A percentile compares a stretch with the other conserved stretches of the same genome.
Evolutionary conservation across 768 basidiomycete genomes (phyloP).

Genomic region (Mycena olivaceomarginata): DNA sequence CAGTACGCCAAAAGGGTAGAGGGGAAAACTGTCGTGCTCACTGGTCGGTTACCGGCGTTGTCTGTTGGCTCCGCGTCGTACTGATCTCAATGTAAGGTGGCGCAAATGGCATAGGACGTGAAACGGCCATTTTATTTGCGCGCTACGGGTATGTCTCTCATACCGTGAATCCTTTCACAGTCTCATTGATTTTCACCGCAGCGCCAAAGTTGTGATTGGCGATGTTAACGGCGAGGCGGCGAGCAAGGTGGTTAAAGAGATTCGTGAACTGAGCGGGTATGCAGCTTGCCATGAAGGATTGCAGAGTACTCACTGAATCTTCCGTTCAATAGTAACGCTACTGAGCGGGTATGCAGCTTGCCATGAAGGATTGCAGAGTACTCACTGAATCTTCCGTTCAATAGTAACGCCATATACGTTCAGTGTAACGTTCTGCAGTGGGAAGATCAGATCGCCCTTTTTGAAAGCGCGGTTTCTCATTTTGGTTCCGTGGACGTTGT

Average conservation of each 20-base stretch:
- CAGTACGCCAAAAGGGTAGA: conserved; percentile 61
- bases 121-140: conserved; percentile 71
- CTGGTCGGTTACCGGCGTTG: conserved; percentile 57
- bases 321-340: too few relatives aligned
- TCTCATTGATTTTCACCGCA: conserved; percentile 44
- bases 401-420: conserved; percentile 57
- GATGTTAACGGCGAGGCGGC: conserved; percentile 67
- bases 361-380: background rate
- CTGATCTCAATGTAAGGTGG: conserved; percentile 57
- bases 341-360: conserved; percentile 61
- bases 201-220: conserved; percentile 73
- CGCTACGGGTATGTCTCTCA: conserved; percentile 59
- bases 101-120: conserved; percentile 73
- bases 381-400: conserved; percentile 10
- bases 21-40: conserved; percentile 71
- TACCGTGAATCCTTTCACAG: background rate
- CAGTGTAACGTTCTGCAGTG: conserved; percentile 72
- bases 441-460: conserved; percentile 72
- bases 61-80: conserved; percentile 7
- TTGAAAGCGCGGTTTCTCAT: conserved; percentile 66
- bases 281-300: too few relatives aligned
- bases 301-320: too few relatives aligned
- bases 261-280: conserved; percentile 62
- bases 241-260: conserved; percentile 62
- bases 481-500: conserved; percentile 74